Conservation (phyloP, 2,329 filamentous ascomycete species). For the Lachnellula arida region DNA sequence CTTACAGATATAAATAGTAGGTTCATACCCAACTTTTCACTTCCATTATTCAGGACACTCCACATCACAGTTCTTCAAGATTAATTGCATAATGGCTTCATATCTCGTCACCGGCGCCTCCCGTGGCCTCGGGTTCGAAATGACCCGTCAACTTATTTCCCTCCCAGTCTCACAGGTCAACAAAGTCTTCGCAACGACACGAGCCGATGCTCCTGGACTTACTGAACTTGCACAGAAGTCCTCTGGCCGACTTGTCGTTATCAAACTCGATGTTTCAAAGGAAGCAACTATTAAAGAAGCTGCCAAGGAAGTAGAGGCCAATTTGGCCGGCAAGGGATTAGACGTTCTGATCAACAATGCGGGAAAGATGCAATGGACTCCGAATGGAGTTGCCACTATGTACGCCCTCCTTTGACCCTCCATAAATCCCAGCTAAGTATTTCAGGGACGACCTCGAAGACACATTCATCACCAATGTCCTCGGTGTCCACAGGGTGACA, state of each 20-base stretch:
- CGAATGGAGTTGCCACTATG: constrained; percentile 7
- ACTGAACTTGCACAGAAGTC: constrained; percentile 33
- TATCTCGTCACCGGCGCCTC: constrained; percentile 36
- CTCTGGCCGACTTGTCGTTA: constrained; percentile 32
- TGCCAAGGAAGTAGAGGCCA: constrained; percentile 30
- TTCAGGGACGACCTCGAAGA: constrained; percentile 26
- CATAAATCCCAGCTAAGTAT: background rate
- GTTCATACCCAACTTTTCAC: background rate
- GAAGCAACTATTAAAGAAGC: constrained; percentile 34
- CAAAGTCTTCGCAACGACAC: constrained; percentile 39
- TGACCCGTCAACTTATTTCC: constrained; percentile 28
- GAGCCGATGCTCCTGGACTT: constrained; percentile 34
- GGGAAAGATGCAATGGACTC: constrained; percentile 21
- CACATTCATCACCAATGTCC: constrained; percentile 35
- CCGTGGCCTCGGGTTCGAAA: constrained; percentile 34
- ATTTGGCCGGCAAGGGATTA: constrained; percentile 36
- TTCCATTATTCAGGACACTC: background rate
- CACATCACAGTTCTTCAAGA: no score
- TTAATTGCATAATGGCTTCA: constrained; percentile 26
- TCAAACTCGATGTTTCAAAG: constrained; percentile 38
- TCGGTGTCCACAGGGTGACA: constrained; percentile 37
- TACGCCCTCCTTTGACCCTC: background rate
- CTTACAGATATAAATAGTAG: background rate
- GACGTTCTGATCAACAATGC: constrained; percentile 46
- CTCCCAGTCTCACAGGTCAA: constrained; percentile 33